phyloP scores from a whole-genome alignment of 106 monocot species.

The Acorus gramineus region DNA sequence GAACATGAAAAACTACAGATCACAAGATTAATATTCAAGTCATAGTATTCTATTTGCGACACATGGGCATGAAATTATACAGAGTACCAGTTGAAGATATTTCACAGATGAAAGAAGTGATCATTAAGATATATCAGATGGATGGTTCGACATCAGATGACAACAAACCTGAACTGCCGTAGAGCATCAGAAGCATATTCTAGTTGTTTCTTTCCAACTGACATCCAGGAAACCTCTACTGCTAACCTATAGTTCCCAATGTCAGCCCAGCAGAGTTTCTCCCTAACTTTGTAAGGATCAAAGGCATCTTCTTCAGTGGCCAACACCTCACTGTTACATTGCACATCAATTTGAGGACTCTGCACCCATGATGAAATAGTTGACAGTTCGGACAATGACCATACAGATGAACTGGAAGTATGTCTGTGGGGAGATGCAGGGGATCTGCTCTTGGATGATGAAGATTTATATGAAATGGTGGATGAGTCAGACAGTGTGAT shows the following conservation, averaged over 20 bases:
- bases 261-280: constrained; percentile 69
- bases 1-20: too few relatives aligned
- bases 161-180: constrained; percentile 53
- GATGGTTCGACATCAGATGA: background rate
- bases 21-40: too few relatives aligned
- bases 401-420: constrained; percentile 44
- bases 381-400: constrained; percentile 51
- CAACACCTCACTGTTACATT: constrained; percentile 30
- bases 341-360: constrained; percentile 59
- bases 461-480: constrained; percentile 14
- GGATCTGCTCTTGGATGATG: constrained; percentile 18
- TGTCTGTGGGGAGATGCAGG: constrained; percentile 37
- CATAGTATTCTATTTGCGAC: too few relatives aligned
- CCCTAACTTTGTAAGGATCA: constrained; percentile 67
- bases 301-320: constrained; percentile 28
- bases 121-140: background rate
- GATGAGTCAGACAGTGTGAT: constrained; percentile 57
- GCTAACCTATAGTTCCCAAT: constrained; percentile 69
- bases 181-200: constrained; percentile 75
- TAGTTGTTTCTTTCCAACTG: constrained; percentile 77
- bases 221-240: constrained; percentile 93
- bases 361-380: constrained; percentile 31
- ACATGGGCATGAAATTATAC: too few relatives aligned
- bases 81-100: background rate
- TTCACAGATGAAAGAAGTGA: background rate